Base-by-base conservation (phyloP, 2,329 filamentous ascomycete species). In the Penicillium sp. region DNA sequence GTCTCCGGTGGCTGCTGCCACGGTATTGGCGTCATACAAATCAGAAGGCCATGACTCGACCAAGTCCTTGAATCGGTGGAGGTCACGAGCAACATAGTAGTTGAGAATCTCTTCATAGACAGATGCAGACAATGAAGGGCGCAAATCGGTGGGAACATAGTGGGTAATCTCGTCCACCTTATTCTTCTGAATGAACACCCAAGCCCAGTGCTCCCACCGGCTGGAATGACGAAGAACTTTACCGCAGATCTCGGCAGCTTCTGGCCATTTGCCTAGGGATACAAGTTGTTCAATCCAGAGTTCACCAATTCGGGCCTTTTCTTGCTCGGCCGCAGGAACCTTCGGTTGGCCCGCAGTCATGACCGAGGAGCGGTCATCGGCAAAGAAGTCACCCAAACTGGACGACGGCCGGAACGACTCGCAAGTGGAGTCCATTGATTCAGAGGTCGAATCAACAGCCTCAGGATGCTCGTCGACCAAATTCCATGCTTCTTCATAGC, bases 161-260 rank as follows among this genome's bases (percentile, higher is more conserved):
- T 84, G 76, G 4, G 85, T 84, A 44, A 98, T 95, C 52, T 95
- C 89, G 59, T 95, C 86, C 52, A 94, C 87, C 56, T 81, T 87
- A 47, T 85, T 77, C 2, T 85, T 84, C 27, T 87, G 83, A 6
- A 88, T 86, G 65, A 98, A 98, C 0, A 79, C 82, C 79, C 85
- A 93, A 4, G 93, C 84, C 88, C 90, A 96, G 54, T 93, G 86
- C 66, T 96, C 89, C 92, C 92, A 98, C 51, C 83, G 73, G 32
- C 83, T 74, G 1, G 87, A 79, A 1, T 82, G 86, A 29, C 80
- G 80, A 1, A 98, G 71, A 0, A 95, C 89, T 55, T 82, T 87
- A 10, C 83, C 85, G 41, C 88, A 90, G 3, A 93, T 73, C 54
- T 83, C 74, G 1, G 87, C 90, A 4, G 92, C 92, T 40, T 76